Base-by-base conservation (phyloP, 805 yeast species). In the Ogataea polymorpha region DNA sequence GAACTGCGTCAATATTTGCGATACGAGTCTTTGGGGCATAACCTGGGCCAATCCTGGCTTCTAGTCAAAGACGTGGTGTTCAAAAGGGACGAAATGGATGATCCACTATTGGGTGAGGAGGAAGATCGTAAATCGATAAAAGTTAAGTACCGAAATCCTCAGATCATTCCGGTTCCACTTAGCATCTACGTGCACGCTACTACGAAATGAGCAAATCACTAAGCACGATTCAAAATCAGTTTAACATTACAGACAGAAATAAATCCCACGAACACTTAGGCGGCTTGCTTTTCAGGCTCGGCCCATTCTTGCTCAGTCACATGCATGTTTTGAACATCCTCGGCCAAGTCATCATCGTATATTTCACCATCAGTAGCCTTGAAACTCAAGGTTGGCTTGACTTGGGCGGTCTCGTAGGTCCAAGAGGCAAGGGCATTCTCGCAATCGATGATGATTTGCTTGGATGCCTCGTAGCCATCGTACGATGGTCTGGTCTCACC, bases 401-500 rank as follows among this genome's bases (percentile, higher is more conserved):
- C 88, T 54, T 75, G 86, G 54, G 95, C 91, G 43, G 80, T 70
- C 58, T 85, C 93, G 56, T 84, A 75, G 51, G 95, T 85, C 95
- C 95, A 85, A 37, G 83, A 73, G 50, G 86, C 84, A 63, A 85
- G 74, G 42, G 93, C 89, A 51, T 79, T 80, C 68, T 85, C 95
- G 50, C 89, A 87, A 59, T 85, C 95, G 54, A 85, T 80, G 57
- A 85, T 84, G 65, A 85, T 85, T 69, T 85, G 95, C 70, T 84
- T 85, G 30, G 91, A 82, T 34, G 91, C 89, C 65, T 85, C 93
- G 64, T 84, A 85, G 54, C 95, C 95, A 57, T 85, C 95, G 63
- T 85, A 85, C 44, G 90, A 84, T 29, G 90, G 84, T 79, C 93
- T 82, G 35, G 91, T 84, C 71, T 86, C 95, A 73, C 95, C 95